Percentiles rank a stretch among this genome's conserved stretches.
phyloP scores from a whole-genome alignment of 495 filamentous ascomycete species.

The Hyaloscypha finlandica region DNA sequence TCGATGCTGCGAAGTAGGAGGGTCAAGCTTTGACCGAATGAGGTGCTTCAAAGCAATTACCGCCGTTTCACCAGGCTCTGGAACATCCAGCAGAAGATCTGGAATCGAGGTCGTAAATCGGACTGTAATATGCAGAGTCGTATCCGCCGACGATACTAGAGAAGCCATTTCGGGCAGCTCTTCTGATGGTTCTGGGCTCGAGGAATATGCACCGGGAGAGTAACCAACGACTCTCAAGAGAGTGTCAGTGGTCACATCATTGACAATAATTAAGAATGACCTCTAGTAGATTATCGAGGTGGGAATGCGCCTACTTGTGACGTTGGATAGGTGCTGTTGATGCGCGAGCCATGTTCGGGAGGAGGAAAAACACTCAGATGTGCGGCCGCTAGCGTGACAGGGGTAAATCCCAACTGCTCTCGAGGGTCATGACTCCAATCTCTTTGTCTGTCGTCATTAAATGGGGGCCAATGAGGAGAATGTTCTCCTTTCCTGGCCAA shows the following conservation, averaged over 20 bases:
- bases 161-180: slow-evolving; percentile 4
- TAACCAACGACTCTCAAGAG: not conserved
- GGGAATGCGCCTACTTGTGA: not conserved
- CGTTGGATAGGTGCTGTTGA: not conserved
- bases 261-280: not conserved
- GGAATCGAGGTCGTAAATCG: slow-evolving; percentile 85
- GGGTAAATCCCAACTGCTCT: not conserved
- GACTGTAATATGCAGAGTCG: slow-evolving; percentile 63
- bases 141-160: not conserved
- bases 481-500: too few relatives aligned
- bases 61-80: slow-evolving; percentile 65
- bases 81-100: slow-evolving; percentile 78
- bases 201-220: not conserved
- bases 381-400: not conserved
- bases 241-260: not conserved
- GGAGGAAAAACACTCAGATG: too few relatives aligned
- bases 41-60: slow-evolving; percentile 75
- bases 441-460: too few relatives aligned
- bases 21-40: slow-evolving; percentile 72
- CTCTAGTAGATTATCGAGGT: not conserved
- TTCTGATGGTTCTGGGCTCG: not conserved
- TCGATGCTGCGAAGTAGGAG: slow-evolving; percentile 52
- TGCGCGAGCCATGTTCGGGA: not conserved
- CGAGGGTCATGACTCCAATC: too few relatives aligned
- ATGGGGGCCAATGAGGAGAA: too few relatives aligned